phyloP scores from a whole-genome alignment of 805 yeast genomes.

The Ogataea neopini region DNA sequence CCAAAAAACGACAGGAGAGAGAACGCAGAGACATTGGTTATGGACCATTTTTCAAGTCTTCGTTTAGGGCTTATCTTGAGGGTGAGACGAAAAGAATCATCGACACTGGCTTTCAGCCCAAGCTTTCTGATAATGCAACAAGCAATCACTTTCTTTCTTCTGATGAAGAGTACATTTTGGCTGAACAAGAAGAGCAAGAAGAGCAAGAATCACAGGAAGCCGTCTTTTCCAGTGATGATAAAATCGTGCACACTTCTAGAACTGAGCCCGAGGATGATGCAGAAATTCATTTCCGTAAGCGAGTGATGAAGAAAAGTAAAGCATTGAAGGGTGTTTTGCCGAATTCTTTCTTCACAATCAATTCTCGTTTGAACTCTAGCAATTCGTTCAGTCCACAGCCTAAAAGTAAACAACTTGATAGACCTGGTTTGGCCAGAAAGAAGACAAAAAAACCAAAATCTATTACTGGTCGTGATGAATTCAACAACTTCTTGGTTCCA shows the following conservation, averaged over 20 bases:
- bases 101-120: slow-evolving; percentile 1
- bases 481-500: slow-evolving; percentile 18
- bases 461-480: background rate
- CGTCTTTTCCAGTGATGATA: too few species aligned
- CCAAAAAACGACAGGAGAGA: slow-evolving; percentile 24
- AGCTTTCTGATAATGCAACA: background rate
- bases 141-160: slow-evolving; percentile 10
- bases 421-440: slow-evolving; percentile 25
- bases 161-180: slow-evolving; percentile 24
- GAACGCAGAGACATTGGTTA: slow-evolving; percentile 30
- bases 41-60: slow-evolving; percentile 31
- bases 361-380: slow-evolving; percentile 4
- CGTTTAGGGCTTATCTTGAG: slow-evolving; percentile 26
- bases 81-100: slow-evolving; percentile 17
- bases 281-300: slow-evolving; percentile 24
- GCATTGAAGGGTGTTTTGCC: slow-evolving; percentile 32
- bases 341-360: slow-evolving; percentile 25
- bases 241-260: too few species aligned
- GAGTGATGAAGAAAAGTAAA: slow-evolving; percentile 21
- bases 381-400: background rate
- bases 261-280: slow-evolving; percentile 8
- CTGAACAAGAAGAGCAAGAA: slow-evolving; percentile 9
- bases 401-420: background rate
- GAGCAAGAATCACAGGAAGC: slow-evolving; percentile 14
- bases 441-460: slow-evolving; percentile 8